Base-by-base conservation (phyloP, 345 rosid species). In the Trapa incisa region DNA sequence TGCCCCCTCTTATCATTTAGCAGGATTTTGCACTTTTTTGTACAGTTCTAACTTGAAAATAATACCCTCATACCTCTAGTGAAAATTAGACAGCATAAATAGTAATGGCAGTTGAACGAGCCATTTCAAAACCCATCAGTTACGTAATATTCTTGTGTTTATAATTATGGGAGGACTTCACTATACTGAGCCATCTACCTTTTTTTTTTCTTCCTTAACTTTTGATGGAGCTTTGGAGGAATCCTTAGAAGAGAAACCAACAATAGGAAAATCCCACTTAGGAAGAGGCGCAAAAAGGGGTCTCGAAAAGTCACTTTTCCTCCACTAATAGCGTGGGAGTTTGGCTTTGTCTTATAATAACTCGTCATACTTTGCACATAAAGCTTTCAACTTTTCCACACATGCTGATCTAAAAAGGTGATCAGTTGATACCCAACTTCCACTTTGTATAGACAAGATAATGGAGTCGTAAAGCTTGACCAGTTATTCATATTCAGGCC, bases 1-100 rank as follows among this genome's bases (percentile, higher is more conserved):
- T 22, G 71, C 76, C 87, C 87, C 84, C 74, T 80, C 12, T 47
- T 68, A 48, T 57, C 80, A 74, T 80, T 80, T 67, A 33, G 61
- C 35, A 39, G 73, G 69, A 58, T 65, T 54, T 70, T 47, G 39
- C 45, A 68, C 2, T 54, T 7, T 17, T 57, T 29, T 7, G 7
- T 2, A 16, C n/a, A 15, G 4, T 52, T 52, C 5, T 52, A 4
- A 6, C 36, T 4, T 3, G 43, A 2, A 3, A 41, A 71, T 45
- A 17, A 81, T 78, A 74, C 73, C 76, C 74, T 76, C 81, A 68
- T 78, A 73, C 76, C 78, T 74, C 73, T 74, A 58, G 73, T 58
- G 75, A 72, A 74, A 32, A 13, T 41, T 22, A 41, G 6, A 29
- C 10, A 10, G 41, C 33, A 66, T 35, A 66, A 32, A 48, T 53